Percentiles rank a stretch among this genome's conserved stretches.
Conservation (phyloP, 2,329 filamentous ascomycete species). For the Cadophora sp. region DNA sequence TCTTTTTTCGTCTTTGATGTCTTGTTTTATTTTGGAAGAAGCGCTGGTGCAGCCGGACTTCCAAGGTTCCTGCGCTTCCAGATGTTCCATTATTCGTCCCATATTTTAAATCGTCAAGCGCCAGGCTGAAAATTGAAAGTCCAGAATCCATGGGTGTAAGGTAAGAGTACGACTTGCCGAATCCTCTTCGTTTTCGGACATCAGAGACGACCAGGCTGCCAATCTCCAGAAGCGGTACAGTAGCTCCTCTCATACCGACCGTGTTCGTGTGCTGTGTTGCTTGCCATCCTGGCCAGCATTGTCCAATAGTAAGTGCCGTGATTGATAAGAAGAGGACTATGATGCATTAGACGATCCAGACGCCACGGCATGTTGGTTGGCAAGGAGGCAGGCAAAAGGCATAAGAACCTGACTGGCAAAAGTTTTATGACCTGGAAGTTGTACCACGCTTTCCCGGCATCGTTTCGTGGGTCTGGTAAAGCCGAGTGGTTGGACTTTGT, state of each 20-base stretch:
- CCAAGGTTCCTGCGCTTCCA: not conserved
- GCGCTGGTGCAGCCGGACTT: not conserved
- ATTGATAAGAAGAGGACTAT: conserved; percentile 21
- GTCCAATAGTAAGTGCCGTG: conserved; percentile 15
- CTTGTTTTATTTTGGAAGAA: not conserved
- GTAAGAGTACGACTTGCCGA: conserved; percentile 10
- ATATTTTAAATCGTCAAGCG: conserved; percentile 20
- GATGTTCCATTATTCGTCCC: not conserved
- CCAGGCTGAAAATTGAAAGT: conserved; percentile 23
- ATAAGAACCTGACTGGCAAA: conserved; percentile 15
- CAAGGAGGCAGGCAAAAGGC: conserved; percentile 24
- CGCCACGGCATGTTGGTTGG: conserved; percentile 25
- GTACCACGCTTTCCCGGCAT: conserved; percentile 21
- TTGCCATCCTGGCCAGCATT: conserved; percentile 8
- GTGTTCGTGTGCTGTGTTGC: not conserved
- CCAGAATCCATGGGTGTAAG: not conserved
- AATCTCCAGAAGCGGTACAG: not conserved
- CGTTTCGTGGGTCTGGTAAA: conserved; percentile 33
- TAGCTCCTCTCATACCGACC: not conserved
- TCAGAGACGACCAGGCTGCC: conserved; percentile 2
- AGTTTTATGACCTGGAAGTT: conserved; percentile 18
- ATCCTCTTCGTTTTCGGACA: conserved; percentile 4
- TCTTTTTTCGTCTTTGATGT: not conserved
- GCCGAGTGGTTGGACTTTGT: conserved; percentile 25
- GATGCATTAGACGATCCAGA: conserved; percentile 34